phyloP scores from a whole-genome alignment of 2,329 filamentous ascomycete genomes.

The Dryadomyces quercus-mongolicae region DNA sequence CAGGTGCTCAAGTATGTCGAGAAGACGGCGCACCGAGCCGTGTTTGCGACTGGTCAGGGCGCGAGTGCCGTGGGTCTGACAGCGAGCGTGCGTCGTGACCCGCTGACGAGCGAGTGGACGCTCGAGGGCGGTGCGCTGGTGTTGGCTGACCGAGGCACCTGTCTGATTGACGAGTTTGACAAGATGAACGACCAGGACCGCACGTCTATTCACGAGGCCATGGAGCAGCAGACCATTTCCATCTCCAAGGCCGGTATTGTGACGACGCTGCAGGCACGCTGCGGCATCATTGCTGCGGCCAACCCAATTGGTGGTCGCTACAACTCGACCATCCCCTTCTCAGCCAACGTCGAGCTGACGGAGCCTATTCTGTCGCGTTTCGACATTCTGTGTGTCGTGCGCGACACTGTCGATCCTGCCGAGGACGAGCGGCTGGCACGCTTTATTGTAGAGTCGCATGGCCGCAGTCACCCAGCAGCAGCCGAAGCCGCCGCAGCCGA shows the following conservation, averaged over 20 bases:
- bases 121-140: constrained; percentile 92
- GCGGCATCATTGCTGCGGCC: constrained; percentile 89
- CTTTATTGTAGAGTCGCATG: constrained; percentile 91
- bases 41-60: constrained; percentile 95
- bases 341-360: constrained; percentile 89
- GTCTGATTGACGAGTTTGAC: constrained; percentile 97
- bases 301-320: constrained; percentile 95
- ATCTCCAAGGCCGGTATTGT: constrained; percentile 98
- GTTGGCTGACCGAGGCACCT: constrained; percentile 86
- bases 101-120: constrained; percentile 93
- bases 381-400: constrained; percentile 90
- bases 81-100: constrained; percentile 88
- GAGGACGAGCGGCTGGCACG: constrained; percentile 89
- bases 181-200: constrained; percentile 99
- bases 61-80: constrained; percentile 96
- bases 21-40: constrained; percentile 90
- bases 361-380: constrained; percentile 97
- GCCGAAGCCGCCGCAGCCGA: constrained; percentile 18
- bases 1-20: constrained; percentile 96
- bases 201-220: constrained; percentile 97
- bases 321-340: constrained; percentile 92
- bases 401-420: constrained; percentile 82
- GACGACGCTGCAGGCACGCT: constrained; percentile 89
- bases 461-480: constrained; percentile 60
- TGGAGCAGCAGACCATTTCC: constrained; percentile 99